These are phyloP conservation scores for Acacia melanoxylon DNA, from an alignment of 306 rosid genomes.

Conservation along the genomic window DNA sequence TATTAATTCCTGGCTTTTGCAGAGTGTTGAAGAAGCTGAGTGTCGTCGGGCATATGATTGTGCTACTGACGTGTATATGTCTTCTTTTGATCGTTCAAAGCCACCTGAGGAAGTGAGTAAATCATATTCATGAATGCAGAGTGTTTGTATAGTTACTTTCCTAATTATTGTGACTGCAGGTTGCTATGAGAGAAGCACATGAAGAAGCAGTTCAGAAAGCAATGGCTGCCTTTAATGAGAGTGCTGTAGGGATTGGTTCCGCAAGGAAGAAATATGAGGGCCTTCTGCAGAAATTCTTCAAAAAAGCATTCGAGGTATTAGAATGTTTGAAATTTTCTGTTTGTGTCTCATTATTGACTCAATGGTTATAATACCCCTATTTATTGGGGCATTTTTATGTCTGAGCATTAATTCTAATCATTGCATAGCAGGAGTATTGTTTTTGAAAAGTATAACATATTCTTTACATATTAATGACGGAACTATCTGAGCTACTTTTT, in stretches of 20 bases:
- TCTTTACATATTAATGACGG: not conserved
- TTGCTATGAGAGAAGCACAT: slow-evolving; percentile 84
- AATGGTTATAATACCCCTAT: not conserved
- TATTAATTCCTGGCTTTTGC: slow-evolving; percentile 34
- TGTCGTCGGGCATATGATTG: slow-evolving; percentile 83
- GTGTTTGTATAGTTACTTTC: not conserved
- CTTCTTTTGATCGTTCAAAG: slow-evolving; percentile 72
- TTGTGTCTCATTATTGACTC: not conserved
- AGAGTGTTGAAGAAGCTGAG: slow-evolving; percentile 97
- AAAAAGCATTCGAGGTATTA: slow-evolving; percentile 86
- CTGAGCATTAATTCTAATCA: not conserved
- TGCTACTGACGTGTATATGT: slow-evolving; percentile 73
- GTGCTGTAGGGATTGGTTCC: slow-evolving; percentile 87
- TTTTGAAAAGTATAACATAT: no score
- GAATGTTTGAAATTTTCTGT: not conserved
- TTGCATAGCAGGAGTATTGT: not conserved
- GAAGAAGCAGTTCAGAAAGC: slow-evolving; percentile 83
- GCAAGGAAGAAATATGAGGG: slow-evolving; percentile 82
- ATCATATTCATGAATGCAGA: slow-evolving; percentile 19
- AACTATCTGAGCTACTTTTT: not conserved
- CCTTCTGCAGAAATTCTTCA: slow-evolving; percentile 65
- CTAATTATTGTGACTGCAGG: slow-evolving; percentile 52
- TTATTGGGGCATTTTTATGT: no score
- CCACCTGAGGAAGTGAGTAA: slow-evolving; percentile 89
- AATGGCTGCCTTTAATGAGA: slow-evolving; percentile 67